Conservation (phyloP, 169 alveolate species). For the Neospora caninum region DNA sequence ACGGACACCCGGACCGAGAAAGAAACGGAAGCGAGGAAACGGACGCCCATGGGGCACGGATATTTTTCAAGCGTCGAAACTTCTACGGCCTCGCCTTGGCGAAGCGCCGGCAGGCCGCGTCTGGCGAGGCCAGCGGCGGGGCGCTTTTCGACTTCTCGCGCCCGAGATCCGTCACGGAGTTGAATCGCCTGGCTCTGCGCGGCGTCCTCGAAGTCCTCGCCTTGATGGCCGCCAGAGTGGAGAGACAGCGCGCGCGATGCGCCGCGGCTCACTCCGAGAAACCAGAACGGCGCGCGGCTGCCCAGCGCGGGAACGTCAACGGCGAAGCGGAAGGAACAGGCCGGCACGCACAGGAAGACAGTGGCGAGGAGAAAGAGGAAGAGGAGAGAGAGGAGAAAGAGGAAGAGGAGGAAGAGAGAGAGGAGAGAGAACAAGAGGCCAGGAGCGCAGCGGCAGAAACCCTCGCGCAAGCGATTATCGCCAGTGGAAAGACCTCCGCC, state of each 20-base stretch:
- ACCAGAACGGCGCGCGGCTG: not conserved
- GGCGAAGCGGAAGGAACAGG: not conserved
- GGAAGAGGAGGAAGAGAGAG: not conserved
- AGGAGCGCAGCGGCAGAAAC: not conserved
- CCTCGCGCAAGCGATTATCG: not conserved
- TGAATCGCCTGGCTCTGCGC: slow-evolving; percentile 9
- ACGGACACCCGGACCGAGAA: not conserved
- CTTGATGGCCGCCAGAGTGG: not conserved
- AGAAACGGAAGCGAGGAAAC: not conserved
- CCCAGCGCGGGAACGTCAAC: no score
- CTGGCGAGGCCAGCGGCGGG: not conserved
- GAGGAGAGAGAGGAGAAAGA: not conserved
- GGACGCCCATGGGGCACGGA: not conserved
- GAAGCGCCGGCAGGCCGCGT: not conserved
- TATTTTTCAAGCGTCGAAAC: not conserved
- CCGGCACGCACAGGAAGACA: not conserved
- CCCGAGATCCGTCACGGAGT: not conserved
- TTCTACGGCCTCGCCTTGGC: not conserved
- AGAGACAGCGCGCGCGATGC: not conserved
- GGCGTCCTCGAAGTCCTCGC: not conserved
- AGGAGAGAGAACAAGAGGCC: not conserved
- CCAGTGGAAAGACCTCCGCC: not conserved
- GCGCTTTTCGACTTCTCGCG: not conserved
- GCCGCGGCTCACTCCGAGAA: not conserved
- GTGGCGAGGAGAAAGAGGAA: not conserved